Percentiles rank a stretch among this genome's conserved stretches.
Evolutionary conservation across 306 rosid species (phyloP).

Genomic region (Vicia faba): DNA sequence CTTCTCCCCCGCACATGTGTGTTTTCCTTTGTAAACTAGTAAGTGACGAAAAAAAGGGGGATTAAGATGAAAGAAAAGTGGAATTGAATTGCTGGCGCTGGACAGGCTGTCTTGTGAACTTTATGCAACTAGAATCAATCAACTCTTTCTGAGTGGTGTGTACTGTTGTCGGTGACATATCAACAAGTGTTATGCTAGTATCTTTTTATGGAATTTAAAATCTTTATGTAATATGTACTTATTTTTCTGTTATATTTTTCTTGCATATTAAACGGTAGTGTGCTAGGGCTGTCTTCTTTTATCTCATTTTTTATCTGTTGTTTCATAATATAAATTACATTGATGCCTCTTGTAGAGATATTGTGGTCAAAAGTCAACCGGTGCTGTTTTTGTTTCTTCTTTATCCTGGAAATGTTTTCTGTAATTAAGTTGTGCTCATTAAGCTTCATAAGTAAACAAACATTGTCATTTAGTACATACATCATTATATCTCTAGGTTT

Average conservation of each 20-base stretch:
- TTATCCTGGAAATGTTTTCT: background rate
- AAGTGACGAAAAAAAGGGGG: too few species aligned
- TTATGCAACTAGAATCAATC: too few species aligned
- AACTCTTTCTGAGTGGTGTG: slow-evolving; percentile 7
- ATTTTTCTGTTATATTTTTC: slow-evolving; percentile 1
- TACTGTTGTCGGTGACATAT: background rate
- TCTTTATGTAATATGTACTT: slow-evolving; percentile 2
- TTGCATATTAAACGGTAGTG: too few species aligned
- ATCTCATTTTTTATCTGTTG: slow-evolving; percentile 4
- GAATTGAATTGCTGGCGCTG: too few species aligned
- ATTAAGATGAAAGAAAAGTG: too few species aligned
- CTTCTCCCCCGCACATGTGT: background rate
- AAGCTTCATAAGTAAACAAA: background rate
- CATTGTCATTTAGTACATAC: slow-evolving; percentile 16
- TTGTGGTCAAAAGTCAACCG: slow-evolving; percentile 6
- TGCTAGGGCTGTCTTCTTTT: too few species aligned
- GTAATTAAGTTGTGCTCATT: slow-evolving; percentile 3
- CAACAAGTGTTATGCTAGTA: slow-evolving; percentile 6
- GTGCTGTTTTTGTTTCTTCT: background rate
- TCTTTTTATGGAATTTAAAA: slow-evolving; percentile 1
- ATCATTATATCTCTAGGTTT: background rate
- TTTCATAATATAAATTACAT: background rate
- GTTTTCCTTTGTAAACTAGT: too few species aligned
- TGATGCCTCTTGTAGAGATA: background rate
- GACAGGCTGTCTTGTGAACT: too few species aligned